Evolutionary conservation across 2,329 filamentous ascomycete species (phyloP).

Genomic region (Volutella citrinella): DNA sequence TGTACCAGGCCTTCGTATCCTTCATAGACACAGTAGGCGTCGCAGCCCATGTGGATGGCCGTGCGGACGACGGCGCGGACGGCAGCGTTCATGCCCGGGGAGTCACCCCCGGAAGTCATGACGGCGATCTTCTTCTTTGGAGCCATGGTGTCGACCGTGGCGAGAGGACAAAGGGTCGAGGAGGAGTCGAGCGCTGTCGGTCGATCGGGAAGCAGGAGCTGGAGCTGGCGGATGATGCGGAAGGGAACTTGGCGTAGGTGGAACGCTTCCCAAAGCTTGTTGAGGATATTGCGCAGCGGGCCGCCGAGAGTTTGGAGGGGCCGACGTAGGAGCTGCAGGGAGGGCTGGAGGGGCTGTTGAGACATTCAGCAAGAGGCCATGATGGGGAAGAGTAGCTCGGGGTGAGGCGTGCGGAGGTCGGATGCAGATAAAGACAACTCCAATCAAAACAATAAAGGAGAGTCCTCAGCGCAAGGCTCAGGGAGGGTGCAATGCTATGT

Average conservation of each 20-base stretch:
- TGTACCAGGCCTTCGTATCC: conserved; percentile 94
- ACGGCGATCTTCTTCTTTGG: conserved; percentile 72
- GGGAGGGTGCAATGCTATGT: too few species aligned
- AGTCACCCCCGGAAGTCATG: conserved; percentile 93
- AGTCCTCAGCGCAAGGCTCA: too few species aligned
- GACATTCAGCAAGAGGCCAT: conserved; percentile 20
- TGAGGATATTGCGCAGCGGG: conserved; percentile 26
- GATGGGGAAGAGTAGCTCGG: conserved; percentile 8
- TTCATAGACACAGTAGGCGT: conserved; percentile 81
- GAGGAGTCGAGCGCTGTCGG: conserved; percentile 8
- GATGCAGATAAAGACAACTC: too few species aligned
- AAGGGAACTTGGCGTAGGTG: conserved; percentile 10
- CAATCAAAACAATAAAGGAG: conserved; percentile 10
- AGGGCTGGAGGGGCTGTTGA: conserved; percentile 15
- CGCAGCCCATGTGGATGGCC: conserved; percentile 79
- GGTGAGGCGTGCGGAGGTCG: too few species aligned
- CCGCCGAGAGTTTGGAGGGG: conserved; percentile 28
- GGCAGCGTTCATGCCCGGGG: conserved; percentile 90
- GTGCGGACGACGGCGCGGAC: conserved; percentile 90
- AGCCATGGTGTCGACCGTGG: conserved; percentile 38
- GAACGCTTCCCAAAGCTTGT: conserved; percentile 25
- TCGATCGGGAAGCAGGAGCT: conserved; percentile 10
- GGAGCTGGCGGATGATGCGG: too few species aligned
- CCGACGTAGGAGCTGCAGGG: conserved; percentile 26
- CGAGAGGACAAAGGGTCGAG: conserved; percentile 10